A percentile compares a stretch with the other conserved stretches of the same genome.
These are phyloP conservation scores for Penicillium longicatenatum DNA, from an alignment of 495 filamentous ascomycete species.

Conservation along the genomic window DNA sequence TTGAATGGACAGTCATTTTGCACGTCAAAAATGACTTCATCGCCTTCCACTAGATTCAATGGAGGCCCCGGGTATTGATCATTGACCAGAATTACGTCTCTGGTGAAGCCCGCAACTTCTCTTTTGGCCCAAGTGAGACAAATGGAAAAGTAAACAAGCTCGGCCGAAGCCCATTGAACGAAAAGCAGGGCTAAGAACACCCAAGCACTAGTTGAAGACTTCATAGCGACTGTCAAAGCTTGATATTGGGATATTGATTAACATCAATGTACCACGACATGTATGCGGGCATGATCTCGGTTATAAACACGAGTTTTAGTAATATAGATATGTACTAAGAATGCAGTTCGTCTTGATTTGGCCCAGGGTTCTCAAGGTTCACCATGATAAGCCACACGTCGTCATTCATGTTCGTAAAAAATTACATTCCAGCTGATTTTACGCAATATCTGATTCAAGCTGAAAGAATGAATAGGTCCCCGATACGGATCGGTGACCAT, in stretches of 20 bases:
- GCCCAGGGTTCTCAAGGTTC: neutral
- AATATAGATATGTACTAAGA: neutral
- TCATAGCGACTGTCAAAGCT: slow-evolving; percentile 10
- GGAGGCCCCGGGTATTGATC: slow-evolving; percentile 60
- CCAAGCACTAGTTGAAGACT: slow-evolving; percentile 4
- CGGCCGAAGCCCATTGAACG: slow-evolving; percentile 18
- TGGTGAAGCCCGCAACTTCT: slow-evolving; percentile 32
- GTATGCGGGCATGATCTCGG: neutral
- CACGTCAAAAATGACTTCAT: slow-evolving; percentile 61
- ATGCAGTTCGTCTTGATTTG: neutral
- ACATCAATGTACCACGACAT: slow-evolving; percentile 8
- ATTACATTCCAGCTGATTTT: neutral
- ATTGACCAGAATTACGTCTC: slow-evolving; percentile 60
- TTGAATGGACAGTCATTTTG: slow-evolving; percentile 57
- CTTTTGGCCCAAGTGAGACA: slow-evolving; percentile 34
- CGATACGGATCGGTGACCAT: slow-evolving; percentile 4
- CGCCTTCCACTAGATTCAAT: slow-evolving; percentile 61
- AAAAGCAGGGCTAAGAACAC: slow-evolving; percentile 17
- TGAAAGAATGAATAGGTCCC: slow-evolving; percentile 1
- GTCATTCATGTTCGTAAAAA: neutral
- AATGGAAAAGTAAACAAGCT: slow-evolving; percentile 34
- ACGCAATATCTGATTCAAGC: neutral
- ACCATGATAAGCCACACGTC: neutral
- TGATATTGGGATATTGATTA: neutral
- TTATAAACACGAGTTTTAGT: slow-evolving; percentile 12